These are phyloP conservation scores for Coelastrella sp. DNA, from an alignment of 139 green algal species.

Conservation along the genomic window DNA sequence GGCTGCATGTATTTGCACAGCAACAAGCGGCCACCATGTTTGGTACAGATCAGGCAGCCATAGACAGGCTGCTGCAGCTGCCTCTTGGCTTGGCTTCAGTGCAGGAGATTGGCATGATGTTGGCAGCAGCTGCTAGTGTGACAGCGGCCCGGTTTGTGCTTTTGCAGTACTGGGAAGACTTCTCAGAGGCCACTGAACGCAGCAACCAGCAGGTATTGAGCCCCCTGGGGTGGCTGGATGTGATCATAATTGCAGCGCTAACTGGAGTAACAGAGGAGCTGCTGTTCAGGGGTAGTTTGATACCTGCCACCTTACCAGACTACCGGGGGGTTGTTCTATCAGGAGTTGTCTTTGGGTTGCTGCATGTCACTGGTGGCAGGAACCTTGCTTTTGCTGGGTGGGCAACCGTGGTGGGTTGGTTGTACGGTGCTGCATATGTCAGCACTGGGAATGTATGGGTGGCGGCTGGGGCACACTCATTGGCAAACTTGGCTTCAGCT, in stretches of 20 bases:
- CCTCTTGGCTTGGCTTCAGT: conserved; percentile 42
- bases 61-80: conserved; percentile 55
- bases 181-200: conserved; percentile 69
- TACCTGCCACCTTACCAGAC: conserved; percentile 80
- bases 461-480: conserved; percentile 70
- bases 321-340: conserved; percentile 78
- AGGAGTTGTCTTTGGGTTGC: conserved; percentile 75
- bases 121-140: conserved; percentile 65
- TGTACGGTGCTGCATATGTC: conserved; percentile 80
- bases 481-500: conserved; percentile 78
- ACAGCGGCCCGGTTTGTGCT: conserved; percentile 69
- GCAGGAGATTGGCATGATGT: conserved; percentile 33
- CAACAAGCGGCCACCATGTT: conserved; percentile 34
- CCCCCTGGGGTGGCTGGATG: conserved; percentile 63
- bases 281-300: conserved; percentile 83
- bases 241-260: conserved; percentile 68
- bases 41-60: conserved; percentile 52
- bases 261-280: conserved; percentile 80
- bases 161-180: conserved; percentile 69
- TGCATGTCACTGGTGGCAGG: conserved; percentile 83
- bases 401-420: conserved; percentile 72
- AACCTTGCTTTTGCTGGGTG: conserved; percentile 84
- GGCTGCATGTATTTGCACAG: conserved; percentile 30
- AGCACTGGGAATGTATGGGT: conserved; percentile 75
- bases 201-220: conserved; percentile 81